These are phyloP conservation scores for Amborella trichopoda DNA, from an alignment of 164 flowering plant genomes.

Conservation along the genomic window DNA sequence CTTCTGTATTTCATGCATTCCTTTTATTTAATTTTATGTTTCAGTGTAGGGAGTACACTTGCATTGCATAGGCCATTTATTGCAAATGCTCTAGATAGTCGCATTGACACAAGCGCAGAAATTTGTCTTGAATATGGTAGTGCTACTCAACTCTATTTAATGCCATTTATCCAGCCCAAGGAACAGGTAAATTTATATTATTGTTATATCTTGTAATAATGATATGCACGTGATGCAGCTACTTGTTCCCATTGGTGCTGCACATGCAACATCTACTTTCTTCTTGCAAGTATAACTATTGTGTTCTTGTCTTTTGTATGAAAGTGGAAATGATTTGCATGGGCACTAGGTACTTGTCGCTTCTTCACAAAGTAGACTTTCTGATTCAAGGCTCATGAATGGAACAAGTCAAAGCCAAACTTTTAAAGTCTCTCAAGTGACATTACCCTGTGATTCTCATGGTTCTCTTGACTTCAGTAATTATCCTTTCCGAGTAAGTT, in stretches of 20 bases:
- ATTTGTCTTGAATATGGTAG: constrained; percentile 93
- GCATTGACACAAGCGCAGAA: constrained; percentile 27
- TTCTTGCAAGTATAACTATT: too few species aligned
- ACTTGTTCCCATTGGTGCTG: too few species aligned
- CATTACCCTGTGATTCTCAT: constrained; percentile 76
- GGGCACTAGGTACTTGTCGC: constrained; percentile 46
- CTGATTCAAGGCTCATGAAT: constrained; percentile 41
- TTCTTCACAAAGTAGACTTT: constrained; percentile 47
- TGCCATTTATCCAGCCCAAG: constrained; percentile 60
- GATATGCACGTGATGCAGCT: too few species aligned
- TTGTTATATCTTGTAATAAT: too few species aligned
- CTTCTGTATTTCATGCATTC: too few species aligned
- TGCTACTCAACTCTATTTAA: constrained; percentile 78
- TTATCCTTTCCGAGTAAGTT: constrained; percentile 81
- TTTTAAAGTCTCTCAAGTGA: constrained; percentile 71
- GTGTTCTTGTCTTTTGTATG: too few species aligned
- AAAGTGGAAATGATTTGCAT: constrained; percentile 6
- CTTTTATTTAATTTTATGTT: too few species aligned
- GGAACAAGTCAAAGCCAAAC: constrained; percentile 40
- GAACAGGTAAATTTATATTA: constrained; percentile 71
- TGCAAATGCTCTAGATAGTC: constrained; percentile 38
- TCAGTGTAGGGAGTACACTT: constrained; percentile 85
- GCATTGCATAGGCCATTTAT: constrained; percentile 84
- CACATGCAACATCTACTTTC: too few species aligned
- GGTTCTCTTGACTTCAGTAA: constrained; percentile 85